Evolutionary conservation across 2,329 filamentous ascomycete genomes (phyloP), one percentile per base, ranked within the genome.

Genomic region (Colletotrichum karsti): DNA sequence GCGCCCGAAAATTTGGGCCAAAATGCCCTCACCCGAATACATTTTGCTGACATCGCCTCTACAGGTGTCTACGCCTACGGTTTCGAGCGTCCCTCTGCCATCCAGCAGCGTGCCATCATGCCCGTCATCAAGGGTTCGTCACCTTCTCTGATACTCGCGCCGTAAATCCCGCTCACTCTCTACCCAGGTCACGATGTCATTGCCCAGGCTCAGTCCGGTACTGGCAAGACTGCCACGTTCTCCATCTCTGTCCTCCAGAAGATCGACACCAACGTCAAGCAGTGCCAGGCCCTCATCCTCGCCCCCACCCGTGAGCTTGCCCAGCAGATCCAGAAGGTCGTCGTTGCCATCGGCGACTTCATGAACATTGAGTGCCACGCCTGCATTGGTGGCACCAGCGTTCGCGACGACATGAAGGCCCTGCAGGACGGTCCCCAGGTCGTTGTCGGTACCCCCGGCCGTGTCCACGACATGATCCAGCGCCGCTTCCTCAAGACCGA

Each of bases 391-490:
- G 96, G 97, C 78, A 99, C 96, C 83, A 96, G 93, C 82, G 94
- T 99, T 75, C 93, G 96, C 81, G 97, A 99, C 73, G 96, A 98
- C 86, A 98, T 98, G 92, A 97, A 96, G 89, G 93, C 94, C 76
- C 93, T 99, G 72, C 90, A 95, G 82, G 94, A 98, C 70, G 97
- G 96, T 72, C 95, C 94, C 76, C 96, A 98, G 86, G 92, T 99
- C 79, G 95, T 99, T 76, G 95, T 98, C 76, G 96, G 97, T 81
- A 99, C 97, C 68, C 96, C 96, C 75, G 96, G 96, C 76, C 97
- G 97, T 92, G 96, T 99, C 76, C 93, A 97, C 54, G 96, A 99
- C 87, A 98, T 99, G 97, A 99, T 99, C 82, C 94, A 97, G 86
- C 95, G 96, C 75, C 94, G 95, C 76, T 93, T 97, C 85, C 90